Evolutionary conservation across 495 filamentous ascomycete species (phyloP).

Genomic region (Achaetomiella virescens): DNA sequence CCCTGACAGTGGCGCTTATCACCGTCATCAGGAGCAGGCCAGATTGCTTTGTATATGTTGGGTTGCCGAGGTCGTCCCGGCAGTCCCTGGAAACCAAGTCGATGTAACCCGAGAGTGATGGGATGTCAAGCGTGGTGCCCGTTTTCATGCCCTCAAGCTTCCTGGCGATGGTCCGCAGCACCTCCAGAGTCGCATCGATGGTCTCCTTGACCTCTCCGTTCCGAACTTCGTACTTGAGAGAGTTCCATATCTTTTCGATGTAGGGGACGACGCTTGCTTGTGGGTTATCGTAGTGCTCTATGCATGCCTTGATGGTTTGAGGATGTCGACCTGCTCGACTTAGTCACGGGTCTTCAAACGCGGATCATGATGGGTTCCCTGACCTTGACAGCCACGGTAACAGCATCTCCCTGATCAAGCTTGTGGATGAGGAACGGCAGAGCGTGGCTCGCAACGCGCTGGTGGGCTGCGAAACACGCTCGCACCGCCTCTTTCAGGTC

Average conservation of each 20-base stretch:
- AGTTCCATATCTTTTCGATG: constrained; percentile 44
- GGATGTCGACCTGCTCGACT: constrained; percentile 37
- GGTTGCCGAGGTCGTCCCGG: constrained; percentile 37
- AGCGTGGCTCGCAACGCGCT: constrained; percentile 31
- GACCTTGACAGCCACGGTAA: constrained; percentile 45
- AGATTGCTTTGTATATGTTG: constrained; percentile 41
- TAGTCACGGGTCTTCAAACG: background rate
- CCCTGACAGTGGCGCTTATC: constrained; percentile 27
- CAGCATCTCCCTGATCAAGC: constrained; percentile 45
- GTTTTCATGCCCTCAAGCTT: constrained; percentile 30
- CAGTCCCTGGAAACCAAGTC: constrained; percentile 37
- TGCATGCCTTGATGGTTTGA: constrained; percentile 44
- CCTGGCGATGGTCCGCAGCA: constrained; percentile 38
- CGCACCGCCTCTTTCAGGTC: constrained; percentile 43
- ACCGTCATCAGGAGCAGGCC: constrained; percentile 42
- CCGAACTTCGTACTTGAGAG: constrained; percentile 53
- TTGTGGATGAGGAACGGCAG: constrained; percentile 44
- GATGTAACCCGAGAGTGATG: constrained; percentile 32
- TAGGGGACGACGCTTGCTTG: constrained; percentile 37
- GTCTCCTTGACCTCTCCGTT: constrained; percentile 49
- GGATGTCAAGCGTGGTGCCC: constrained; percentile 29
- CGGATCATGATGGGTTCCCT: background rate
- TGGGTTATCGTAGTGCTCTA: constrained; percentile 35
- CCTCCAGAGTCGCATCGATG: constrained; percentile 41
- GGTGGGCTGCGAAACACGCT: constrained; percentile 41